Conservation (phyloP, 2,329 filamentous ascomycete genomes). For the Ophioceras dolichostomum region DNA sequence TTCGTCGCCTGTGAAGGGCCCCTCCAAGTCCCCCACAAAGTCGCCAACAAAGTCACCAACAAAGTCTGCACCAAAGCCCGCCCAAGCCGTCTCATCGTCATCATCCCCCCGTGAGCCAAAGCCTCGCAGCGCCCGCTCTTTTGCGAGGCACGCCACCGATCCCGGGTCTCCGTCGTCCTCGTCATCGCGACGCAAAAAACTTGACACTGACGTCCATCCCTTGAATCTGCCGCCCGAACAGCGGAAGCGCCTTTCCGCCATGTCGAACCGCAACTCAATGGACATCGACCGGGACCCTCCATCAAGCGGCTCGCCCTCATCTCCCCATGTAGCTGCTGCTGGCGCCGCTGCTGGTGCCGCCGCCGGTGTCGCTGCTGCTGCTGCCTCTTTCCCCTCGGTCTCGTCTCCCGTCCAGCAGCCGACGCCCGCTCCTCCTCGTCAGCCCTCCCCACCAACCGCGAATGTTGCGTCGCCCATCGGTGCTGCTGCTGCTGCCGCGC, state of each 20-base stretch:
- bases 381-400: too few relatives aligned
- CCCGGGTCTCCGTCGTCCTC: constrained; percentile 27
- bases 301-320: constrained; percentile 24
- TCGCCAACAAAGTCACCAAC: constrained; percentile 10
- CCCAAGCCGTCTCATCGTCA: neutral
- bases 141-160: constrained; percentile 34
- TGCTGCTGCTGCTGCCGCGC: too few relatives aligned
- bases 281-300: constrained; percentile 60
- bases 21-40: constrained; percentile 16
- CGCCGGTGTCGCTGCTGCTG: too few relatives aligned
- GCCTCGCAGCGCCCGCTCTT: constrained; percentile 26
- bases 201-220: constrained; percentile 66
- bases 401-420: constrained; percentile 20
- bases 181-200: constrained; percentile 37
- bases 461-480: constrained; percentile 22
- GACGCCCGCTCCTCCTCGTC: constrained; percentile 19
- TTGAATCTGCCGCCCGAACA: constrained; percentile 86
- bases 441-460: constrained; percentile 32
- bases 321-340: neutral
- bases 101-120: constrained; percentile 16
- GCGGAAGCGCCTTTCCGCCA: constrained; percentile 57
- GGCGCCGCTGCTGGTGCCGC: too few relatives aligned
- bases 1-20: constrained; percentile 10
- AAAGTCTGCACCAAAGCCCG: constrained; percentile 9
- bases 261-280: constrained; percentile 49